These are phyloP conservation scores for Solanum appendiculatum DNA, from an alignment of 257 asterid genomes.

Conservation along the genomic window DNA sequence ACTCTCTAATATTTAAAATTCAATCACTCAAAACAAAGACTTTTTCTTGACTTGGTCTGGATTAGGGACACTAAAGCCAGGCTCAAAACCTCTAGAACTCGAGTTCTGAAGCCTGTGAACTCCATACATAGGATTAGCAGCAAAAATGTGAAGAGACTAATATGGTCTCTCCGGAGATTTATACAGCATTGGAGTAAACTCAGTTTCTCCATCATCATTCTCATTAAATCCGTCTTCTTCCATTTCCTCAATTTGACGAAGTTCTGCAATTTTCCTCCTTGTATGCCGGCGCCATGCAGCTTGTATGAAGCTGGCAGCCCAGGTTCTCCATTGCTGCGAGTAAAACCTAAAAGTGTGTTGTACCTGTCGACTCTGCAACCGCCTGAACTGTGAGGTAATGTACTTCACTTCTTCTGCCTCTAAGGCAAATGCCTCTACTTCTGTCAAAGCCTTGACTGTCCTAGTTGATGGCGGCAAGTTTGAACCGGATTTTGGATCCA, in stretches of 20 bases:
- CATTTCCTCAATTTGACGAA: conserved; percentile 21
- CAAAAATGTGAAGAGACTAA: conserved; percentile 50
- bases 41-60: neutral
- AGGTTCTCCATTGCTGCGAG: conserved; percentile 99
- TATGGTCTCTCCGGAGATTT: conserved; percentile 44
- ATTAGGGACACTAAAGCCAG: conserved; percentile 27
- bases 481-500: conserved; percentile 78
- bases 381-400: conserved; percentile 85
- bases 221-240: conserved; percentile 7
- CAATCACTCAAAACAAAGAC: neutral
- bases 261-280: conserved; percentile 53
- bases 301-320: conserved; percentile 95
- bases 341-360: conserved; percentile 92
- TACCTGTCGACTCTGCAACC: conserved; percentile 87
- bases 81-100: conserved; percentile 26
- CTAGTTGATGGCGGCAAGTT: conserved; percentile 92
- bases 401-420: conserved; percentile 83
- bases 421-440: conserved; percentile 92
- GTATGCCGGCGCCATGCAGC: conserved; percentile 87
- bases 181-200: conserved; percentile 16
- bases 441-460: conserved; percentile 82
- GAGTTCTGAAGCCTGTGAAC: conserved; percentile 39
- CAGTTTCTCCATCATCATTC: conserved; percentile 8
- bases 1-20: neutral
- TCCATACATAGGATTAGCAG: conserved; percentile 53